Evolutionary conservation across 495 filamentous ascomycete genomes (phyloP).

Genomic region (Talaromyces proteolyticus): DNA sequence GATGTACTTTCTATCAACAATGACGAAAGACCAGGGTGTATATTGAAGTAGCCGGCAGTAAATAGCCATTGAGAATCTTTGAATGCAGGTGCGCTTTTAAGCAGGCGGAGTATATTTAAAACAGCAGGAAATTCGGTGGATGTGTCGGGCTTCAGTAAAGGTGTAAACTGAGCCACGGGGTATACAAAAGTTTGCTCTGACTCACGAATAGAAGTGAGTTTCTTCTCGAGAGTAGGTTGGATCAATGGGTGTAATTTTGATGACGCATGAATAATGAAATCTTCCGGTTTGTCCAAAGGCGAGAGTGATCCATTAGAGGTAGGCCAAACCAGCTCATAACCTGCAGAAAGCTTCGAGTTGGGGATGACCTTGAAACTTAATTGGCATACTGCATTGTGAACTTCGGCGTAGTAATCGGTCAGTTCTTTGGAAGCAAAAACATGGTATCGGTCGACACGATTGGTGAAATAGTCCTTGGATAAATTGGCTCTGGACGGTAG

Average conservation of each 20-base stretch:
- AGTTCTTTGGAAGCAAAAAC: slow-evolving; percentile 74
- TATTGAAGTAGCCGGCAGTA: slow-evolving; percentile 98
- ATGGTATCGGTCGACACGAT: slow-evolving; percentile 92
- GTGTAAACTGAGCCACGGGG: slow-evolving; percentile 75
- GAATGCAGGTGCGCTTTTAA: slow-evolving; percentile 52
- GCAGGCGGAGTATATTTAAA: slow-evolving; percentile 60
- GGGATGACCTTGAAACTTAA: slow-evolving; percentile 78
- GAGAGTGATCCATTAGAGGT: slow-evolving; percentile 61
- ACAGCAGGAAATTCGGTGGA: slow-evolving; percentile 87
- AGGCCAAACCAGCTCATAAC: slow-evolving; percentile 78
- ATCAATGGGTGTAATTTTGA: slow-evolving; percentile 61
- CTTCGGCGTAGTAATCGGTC: slow-evolving; percentile 71
- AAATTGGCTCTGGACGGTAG: slow-evolving; percentile 71
- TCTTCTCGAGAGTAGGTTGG: slow-evolving; percentile 31
- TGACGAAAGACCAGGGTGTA: slow-evolving; percentile 70
- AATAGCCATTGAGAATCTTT: slow-evolving; percentile 79
- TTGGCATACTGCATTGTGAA: slow-evolving; percentile 71
- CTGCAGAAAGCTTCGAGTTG: slow-evolving; percentile 44
- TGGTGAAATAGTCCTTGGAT: slow-evolving; percentile 92
- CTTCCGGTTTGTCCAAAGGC: slow-evolving; percentile 61
- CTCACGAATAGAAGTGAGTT: slow-evolving; percentile 19
- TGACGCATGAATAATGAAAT: slow-evolving; percentile 64
- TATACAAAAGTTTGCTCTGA: slow-evolving; percentile 70
- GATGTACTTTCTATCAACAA: slow-evolving; percentile 63
- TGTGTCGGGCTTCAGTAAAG: slow-evolving; percentile 67